Evolutionary conservation across 192 early-diverging fungal species (phyloP).

Genomic region (Backusella luteola): DNA sequence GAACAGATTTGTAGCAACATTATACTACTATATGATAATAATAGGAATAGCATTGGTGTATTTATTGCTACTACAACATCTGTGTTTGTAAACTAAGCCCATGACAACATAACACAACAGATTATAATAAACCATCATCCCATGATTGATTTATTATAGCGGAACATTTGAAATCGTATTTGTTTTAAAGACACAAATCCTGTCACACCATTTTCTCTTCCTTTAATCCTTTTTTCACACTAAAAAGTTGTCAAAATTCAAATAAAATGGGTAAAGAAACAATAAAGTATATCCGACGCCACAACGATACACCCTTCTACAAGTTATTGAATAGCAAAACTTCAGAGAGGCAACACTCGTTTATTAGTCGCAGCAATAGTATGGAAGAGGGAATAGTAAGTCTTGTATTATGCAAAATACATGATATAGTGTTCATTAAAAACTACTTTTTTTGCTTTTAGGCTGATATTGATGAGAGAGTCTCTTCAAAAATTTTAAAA

Average conservation of each 20-base stretch:
- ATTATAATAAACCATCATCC: background rate
- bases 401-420: background rate
- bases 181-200: background rate
- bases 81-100: too few relatives aligned
- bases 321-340: conserved; percentile 68
- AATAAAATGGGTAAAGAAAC: conserved; percentile 53
- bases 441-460: conserved; percentile 16
- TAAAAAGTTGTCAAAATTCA: background rate
- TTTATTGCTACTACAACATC: too few relatives aligned
- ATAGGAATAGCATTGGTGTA: too few relatives aligned
- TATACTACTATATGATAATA: too few relatives aligned
- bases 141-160: background rate
- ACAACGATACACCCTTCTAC: conserved; percentile 80
- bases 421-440: background rate
- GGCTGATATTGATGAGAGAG: conserved; percentile 81
- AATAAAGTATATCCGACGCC: conserved; percentile 24
- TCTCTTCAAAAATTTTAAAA: conserved; percentile 84
- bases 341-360: conserved; percentile 51
- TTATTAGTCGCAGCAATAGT: conserved; percentile 55
- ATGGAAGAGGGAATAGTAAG: conserved; percentile 48
- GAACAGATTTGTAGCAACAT: too few relatives aligned
- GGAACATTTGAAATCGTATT: background rate
- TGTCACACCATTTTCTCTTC: background rate
- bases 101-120: too few relatives aligned
- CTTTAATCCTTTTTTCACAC: background rate